Conservation (phyloP, 768 basidiomycete species). For the Gloeopeniophorella convolvens region DNA sequence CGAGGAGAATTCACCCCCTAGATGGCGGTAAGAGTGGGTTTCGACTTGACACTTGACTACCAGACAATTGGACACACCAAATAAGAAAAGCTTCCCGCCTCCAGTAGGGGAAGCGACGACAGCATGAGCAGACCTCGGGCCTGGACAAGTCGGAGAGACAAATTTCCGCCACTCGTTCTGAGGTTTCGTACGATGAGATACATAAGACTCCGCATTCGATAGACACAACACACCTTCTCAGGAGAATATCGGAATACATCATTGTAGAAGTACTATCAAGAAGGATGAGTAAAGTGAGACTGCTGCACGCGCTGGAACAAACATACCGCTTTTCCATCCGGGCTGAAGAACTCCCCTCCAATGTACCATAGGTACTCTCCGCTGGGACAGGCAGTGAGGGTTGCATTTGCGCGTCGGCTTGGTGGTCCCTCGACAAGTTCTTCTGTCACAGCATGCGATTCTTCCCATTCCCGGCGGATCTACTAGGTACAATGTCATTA, state of each 20-base stretch:
- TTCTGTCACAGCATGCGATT: slow-evolving; percentile 75
- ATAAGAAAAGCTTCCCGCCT: slow-evolving; percentile 85
- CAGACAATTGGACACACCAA: too few species aligned
- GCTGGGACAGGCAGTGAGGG: slow-evolving; percentile 70
- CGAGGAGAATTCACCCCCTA: slow-evolving; percentile 84
- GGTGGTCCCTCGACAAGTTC: slow-evolving; percentile 81
- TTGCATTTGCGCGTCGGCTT: slow-evolving; percentile 76
- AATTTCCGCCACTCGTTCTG: slow-evolving; percentile 89
- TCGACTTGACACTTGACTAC: too few species aligned
- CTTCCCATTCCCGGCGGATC: slow-evolving; percentile 81
- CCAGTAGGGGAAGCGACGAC: slow-evolving; percentile 64
- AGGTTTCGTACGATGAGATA: too few species aligned
- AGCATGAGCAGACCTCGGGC: slow-evolving; percentile 84
- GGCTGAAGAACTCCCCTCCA: slow-evolving; percentile 83
- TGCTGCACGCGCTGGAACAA: not conserved
- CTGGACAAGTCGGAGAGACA: slow-evolving; percentile 77
- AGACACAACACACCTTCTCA: slow-evolving; percentile 48
- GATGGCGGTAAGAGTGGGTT: slow-evolving; percentile 1
- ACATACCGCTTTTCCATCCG: slow-evolving; percentile 72
- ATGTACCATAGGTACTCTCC: slow-evolving; percentile 81
- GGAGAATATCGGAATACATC: slow-evolving; percentile 84
- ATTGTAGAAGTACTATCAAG: slow-evolving; percentile 69
- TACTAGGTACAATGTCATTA: slow-evolving; percentile 35
- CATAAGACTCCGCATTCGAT: not conserved
- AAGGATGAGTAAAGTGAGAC: not conserved